Base-by-base conservation (phyloP, 2,329 filamentous ascomycete genomes). In the Phialophora chinensis region DNA sequence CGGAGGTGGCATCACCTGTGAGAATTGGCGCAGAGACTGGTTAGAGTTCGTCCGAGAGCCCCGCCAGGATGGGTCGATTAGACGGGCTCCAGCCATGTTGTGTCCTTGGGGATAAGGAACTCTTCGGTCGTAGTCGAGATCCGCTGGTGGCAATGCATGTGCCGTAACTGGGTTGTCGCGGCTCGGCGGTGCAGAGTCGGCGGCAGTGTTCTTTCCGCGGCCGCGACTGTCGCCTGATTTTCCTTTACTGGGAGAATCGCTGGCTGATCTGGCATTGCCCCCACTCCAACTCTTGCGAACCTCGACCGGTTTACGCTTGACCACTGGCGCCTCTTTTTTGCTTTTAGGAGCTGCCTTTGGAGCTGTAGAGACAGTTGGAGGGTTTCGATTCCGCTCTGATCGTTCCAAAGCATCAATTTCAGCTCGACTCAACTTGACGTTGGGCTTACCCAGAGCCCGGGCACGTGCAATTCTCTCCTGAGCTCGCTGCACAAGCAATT, bases 401-500 rank as follows among this genome's bases (percentile, higher is more conserved):
- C 88, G 86, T 75, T 94, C 90, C 72, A 96, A 83, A 55, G 92
- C 93, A 68, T 89, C 90, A 72, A 97, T 82, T 77, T 97, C 93
- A 62, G 90, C 88, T 74, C 89, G 86, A 72, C 86, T 92, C 69
- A 98, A 85, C 76, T 89, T 90, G 63, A 97, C 91, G 65, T 96
- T 91, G 53, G 85, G 83, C 77, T 89, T 90, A 69, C 93, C 93
- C 74, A 88, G 88, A 69, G 87, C 87, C 76, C 91, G 88, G 17
- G 93, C 92, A 71, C 88, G 86, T 70, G 89, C 87, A 75, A 97
- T 96, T 71, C 92, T 90, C 73, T 89, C 88, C 77, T 96, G 80
- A 49, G 93, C 93, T 70, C 87, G 87, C 71, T 93, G 89, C 70
- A 95, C 87, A 72, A 96, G 79, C 69, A 86, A 84, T 72, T 94